A percentile compares a stretch with the other conserved stretches of the same genome.
Evolutionary conservation across 306 rosid genomes (phyloP).

Genomic region (Pyrus communis): DNA sequence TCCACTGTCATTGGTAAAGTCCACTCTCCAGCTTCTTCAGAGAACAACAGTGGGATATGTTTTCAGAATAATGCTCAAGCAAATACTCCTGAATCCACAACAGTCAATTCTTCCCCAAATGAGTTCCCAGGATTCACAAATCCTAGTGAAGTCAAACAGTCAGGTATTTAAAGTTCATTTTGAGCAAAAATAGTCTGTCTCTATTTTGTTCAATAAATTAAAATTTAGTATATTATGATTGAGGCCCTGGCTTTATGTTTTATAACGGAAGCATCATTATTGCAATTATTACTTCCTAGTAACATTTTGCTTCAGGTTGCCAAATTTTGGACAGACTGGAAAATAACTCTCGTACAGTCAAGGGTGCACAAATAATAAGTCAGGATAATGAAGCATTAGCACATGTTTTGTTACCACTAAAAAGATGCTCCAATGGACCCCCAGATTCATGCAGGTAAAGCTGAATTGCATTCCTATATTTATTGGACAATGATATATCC

Average conservation of each 20-base stretch:
- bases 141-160: conserved; percentile 37
- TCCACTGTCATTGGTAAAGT: conserved; percentile 24
- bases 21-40: conserved; percentile 26
- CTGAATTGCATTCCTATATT: not conserved
- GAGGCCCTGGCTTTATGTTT: not conserved
- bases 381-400: conserved; percentile 74
- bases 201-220: not conserved
- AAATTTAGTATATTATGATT: not conserved
- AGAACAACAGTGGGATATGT: conserved; percentile 33
- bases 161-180: conserved; percentile 42
- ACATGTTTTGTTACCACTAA: conserved; percentile 58
- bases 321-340: conserved; percentile 63
- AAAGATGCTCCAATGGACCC: conserved; percentile 63
- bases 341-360: conserved; percentile 70
- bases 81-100: conserved; percentile 30
- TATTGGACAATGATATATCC: not conserved
- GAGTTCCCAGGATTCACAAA: conserved; percentile 62
- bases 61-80: conserved; percentile 42
- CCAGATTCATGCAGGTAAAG: conserved; percentile 49
- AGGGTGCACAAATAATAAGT: conserved; percentile 70
- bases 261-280: not conserved
- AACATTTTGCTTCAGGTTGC: conserved; percentile 42
- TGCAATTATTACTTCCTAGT: not conserved
- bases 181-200: not conserved
- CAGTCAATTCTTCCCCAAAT: conserved; percentile 33